Evolutionary conservation across 2,329 filamentous ascomycete species (phyloP).

Genomic region (Arthroderma sp.): DNA sequence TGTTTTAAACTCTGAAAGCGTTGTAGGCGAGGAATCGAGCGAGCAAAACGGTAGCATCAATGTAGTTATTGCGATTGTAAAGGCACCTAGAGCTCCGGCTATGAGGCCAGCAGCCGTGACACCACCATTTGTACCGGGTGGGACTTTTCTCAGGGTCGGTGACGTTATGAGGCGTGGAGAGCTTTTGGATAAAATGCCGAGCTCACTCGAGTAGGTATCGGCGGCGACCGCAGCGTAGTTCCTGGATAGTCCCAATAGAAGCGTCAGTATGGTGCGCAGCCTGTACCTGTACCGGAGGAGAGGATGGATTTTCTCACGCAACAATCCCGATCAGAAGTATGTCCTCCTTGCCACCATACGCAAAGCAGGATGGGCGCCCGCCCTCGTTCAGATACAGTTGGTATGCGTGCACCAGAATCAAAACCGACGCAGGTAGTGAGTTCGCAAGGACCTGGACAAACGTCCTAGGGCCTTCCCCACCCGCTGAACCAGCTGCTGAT

Average conservation of each 20-base stretch:
- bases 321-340: conserved; percentile 28
- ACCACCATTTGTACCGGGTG: conserved; percentile 85
- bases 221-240: conserved; percentile 88
- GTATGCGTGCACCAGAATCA: conserved; percentile 41
- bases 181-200: conserved; percentile 71
- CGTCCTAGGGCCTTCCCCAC: conserved; percentile 70
- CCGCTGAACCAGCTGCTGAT: conserved; percentile 54
- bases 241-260: conserved; percentile 12
- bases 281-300: background rate
- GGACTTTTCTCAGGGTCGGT: conserved; percentile 59
- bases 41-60: conserved; percentile 55
- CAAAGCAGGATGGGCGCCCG: conserved; percentile 24
- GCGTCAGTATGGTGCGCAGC: background rate
- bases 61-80: conserved; percentile 54
- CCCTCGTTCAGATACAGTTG: conserved; percentile 20
- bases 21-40: conserved; percentile 3
- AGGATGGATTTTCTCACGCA: conserved; percentile 19
- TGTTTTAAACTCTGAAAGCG: conserved; percentile 9
- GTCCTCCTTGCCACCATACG: conserved; percentile 20
- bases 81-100: conserved; percentile 61
- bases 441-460: conserved; percentile 87
- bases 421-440: conserved; percentile 60
- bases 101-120: conserved; percentile 62
- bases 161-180: conserved; percentile 78
- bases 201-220: conserved; percentile 89